phyloP scores from a whole-genome alignment of 192 early-diverging fungal genomes.

The Podila verticillata region DNA sequence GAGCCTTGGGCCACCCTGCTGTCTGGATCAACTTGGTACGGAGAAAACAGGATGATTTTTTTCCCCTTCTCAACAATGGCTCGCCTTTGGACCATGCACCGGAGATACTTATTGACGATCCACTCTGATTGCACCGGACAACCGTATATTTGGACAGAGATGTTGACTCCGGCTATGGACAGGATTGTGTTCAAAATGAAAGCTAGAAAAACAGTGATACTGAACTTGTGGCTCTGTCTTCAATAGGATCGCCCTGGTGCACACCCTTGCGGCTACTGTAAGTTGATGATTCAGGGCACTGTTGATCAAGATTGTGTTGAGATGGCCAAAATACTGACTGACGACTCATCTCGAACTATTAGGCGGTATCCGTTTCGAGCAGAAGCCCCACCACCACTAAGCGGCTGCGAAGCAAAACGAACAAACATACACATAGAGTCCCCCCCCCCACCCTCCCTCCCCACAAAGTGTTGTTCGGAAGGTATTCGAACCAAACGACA shows the following conservation, averaged over 20 bases:
- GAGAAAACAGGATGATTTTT: neutral
- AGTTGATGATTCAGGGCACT: conserved; percentile 14
- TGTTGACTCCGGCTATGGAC: neutral
- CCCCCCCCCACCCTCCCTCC: too few relatives aligned
- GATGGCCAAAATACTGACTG: neutral
- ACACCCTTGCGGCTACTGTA: conserved; percentile 85
- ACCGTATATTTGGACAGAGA: neutral
- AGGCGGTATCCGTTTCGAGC: conserved; percentile 85
- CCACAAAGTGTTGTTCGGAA: too few relatives aligned
- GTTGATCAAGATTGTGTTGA: neutral
- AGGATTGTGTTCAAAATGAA: neutral
- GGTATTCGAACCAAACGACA: too few relatives aligned
- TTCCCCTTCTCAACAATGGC: neutral
- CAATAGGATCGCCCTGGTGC: conserved; percentile 67
- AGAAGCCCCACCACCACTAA: conserved; percentile 76
- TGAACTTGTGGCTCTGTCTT: neutral
- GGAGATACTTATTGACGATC: neutral
- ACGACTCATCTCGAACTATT: conserved; percentile 23
- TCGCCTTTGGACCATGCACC: neutral
- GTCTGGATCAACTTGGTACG: conserved; percentile 92
- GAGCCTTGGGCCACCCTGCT: conserved; percentile 92
- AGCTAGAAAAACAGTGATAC: neutral
- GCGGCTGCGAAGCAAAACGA: too few relatives aligned
- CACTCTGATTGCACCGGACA: neutral
- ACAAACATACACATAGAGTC: too few relatives aligned